Conservation (phyloP, 768 basidiomycete species). For the Kwoniella sp. region DNA sequence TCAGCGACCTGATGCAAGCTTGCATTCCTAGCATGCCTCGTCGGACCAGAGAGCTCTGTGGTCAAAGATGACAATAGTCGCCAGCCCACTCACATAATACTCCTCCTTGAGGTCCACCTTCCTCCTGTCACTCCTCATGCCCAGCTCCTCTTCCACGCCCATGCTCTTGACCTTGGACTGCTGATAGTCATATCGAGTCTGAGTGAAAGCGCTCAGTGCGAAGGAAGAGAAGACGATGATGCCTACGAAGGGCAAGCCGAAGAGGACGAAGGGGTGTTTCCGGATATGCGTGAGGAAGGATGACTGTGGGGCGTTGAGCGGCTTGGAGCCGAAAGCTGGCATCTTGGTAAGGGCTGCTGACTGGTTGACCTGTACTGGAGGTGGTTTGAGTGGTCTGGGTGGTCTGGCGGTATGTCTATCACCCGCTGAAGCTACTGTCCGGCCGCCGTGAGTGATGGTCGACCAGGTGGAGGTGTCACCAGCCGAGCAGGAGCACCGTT, state of each 20-base stretch:
- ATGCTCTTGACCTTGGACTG: constrained; percentile 25
- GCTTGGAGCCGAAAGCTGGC: constrained; percentile 39
- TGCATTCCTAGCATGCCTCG: no score
- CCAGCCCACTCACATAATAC: constrained; percentile 80
- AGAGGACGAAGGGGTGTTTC: constrained; percentile 54
- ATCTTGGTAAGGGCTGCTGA: constrained; percentile 9
- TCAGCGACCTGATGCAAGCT: no score
- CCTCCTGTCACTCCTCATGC: constrained; percentile 39
- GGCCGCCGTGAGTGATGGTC: no score
- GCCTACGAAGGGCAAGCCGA: constrained; percentile 80
- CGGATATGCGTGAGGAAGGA: constrained; percentile 30
- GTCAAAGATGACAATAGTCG: background rate
- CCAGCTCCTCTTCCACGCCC: constrained; percentile 38
- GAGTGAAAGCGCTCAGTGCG: constrained; percentile 74
- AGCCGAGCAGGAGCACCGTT: no score
- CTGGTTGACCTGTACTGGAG: no score
- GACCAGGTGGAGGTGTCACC: no score
- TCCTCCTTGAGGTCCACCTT: constrained; percentile 91
- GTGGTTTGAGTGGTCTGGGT: no score
- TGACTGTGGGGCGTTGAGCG: constrained; percentile 21
- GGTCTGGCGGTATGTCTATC: no score
- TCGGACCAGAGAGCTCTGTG: background rate
- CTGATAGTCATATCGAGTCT: constrained; percentile 85
- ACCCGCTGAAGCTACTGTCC: no score
- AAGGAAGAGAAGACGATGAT: constrained; percentile 83